Percentiles rank a stretch among this genome's conserved stretches.
phyloP scores from a whole-genome alignment of 495 filamentous ascomycete species.

The Podospora australis region DNA sequence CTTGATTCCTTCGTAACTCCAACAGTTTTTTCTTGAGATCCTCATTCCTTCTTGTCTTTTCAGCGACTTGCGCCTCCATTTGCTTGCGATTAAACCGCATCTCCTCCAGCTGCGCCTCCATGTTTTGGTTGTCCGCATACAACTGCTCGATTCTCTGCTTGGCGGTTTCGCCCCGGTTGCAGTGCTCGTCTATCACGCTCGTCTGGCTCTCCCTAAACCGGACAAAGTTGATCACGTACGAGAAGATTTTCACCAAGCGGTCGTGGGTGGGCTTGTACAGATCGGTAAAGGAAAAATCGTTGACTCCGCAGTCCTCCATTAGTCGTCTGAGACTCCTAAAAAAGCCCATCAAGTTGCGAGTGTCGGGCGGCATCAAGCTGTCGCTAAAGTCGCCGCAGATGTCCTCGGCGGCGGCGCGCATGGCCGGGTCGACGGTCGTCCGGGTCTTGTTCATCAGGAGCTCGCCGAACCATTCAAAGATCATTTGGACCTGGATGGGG shows the following conservation, averaged over 20 bases:
- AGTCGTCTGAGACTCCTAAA: constrained; percentile 71
- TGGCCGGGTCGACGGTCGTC: constrained; percentile 87
- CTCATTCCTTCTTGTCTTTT: constrained; percentile 76
- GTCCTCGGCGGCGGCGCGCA: constrained; percentile 84
- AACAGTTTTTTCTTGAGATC: constrained; percentile 74
- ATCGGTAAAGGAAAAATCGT: constrained; percentile 88
- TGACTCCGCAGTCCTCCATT: constrained; percentile 80
- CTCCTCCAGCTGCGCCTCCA: constrained; percentile 70
- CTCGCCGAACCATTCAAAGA: constrained; percentile 96
- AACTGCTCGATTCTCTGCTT: constrained; percentile 84
- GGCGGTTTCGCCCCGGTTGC: constrained; percentile 78
- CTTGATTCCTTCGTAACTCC: constrained; percentile 69
- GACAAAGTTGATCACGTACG: constrained; percentile 96
- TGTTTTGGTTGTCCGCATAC: constrained; percentile 76
- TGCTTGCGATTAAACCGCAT: constrained; percentile 69
- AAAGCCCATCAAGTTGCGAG: constrained; percentile 88
- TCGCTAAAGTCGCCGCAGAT: constrained; percentile 66
- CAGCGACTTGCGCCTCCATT: constrained; percentile 70
- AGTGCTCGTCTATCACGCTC: constrained; percentile 78
- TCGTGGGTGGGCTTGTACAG: constrained; percentile 81
- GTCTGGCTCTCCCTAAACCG: constrained; percentile 90
- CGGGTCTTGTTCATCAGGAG: constrained; percentile 85
- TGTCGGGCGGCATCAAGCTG: constrained; percentile 75
- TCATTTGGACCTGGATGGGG: constrained; percentile 85
- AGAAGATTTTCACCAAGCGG: constrained; percentile 84